Base-by-base conservation (phyloP, 306 rosid species). In the Quercus berberidifolia region DNA sequence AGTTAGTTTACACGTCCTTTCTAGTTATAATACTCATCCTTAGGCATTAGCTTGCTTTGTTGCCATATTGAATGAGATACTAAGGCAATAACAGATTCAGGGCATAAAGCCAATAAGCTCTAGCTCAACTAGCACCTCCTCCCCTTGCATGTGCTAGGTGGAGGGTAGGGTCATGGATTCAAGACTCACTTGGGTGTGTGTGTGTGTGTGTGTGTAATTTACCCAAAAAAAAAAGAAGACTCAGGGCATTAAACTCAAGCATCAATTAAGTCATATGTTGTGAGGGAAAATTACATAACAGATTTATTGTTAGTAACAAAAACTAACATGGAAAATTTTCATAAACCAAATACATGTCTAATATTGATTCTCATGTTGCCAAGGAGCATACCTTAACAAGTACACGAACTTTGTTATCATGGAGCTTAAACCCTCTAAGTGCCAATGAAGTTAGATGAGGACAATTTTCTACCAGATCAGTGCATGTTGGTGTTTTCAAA, bases 391-490 rank as follows among this genome's bases (percentile, higher is more conserved):
- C 99, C 98, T 95, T 95, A 79, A 95, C 82, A 78, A 95, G 89
- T 79, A 83, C 88, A 60, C 99, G 96, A 76, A 95, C 93, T 88
- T 95, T 95, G 69, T 74, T 84, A 87, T 95, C 99, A 25, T 93
- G 98, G 82, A 95, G 86, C 88, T 91, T 95, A 87, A 91, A 93
- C 83, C 99, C 99, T 88, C 98, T 87, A 55, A 95, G 96, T 71
- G 98, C 90, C 89, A 95, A 87, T 83, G 99, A 91, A 26, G 84
- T 83, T 78, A 95, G 82, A 90, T 82, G 87, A 71, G 97, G 98
- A 80, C 99, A 95, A 76, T 80, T 87, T 74, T 71, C 81, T 60
- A 90, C 91, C n/a, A 95, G 89, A 82, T 83, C 92, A 76, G 69
- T 49, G 67, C 98, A 95, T 62, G 99, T 93, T 71, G 90, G 94